Evolutionary conservation across 805 yeast species (phyloP).

Genomic region (Saccharomyces jurei): DNA sequence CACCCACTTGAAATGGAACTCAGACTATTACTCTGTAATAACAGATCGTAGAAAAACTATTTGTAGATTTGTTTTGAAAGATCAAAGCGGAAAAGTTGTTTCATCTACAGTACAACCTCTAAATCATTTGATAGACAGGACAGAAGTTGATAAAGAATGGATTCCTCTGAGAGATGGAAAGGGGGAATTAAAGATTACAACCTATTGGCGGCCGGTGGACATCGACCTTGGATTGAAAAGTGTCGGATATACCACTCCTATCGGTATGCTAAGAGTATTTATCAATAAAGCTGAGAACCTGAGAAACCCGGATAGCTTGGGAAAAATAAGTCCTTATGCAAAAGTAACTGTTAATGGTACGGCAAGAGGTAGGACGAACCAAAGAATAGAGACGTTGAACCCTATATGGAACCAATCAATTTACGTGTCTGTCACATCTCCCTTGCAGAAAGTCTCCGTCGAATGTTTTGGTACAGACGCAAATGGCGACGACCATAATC

Average conservation of each 20-base stretch:
- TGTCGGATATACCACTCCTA: conserved; percentile 75
- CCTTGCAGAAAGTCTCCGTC: conserved; percentile 65
- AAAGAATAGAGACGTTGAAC: conserved; percentile 52
- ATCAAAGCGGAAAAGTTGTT: conserved; percentile 45
- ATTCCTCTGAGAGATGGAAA: conserved; percentile 54
- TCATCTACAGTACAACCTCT: conserved; percentile 51
- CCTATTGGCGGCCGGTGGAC: conserved; percentile 77
- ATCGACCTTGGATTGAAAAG: conserved; percentile 54
- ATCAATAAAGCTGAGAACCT: conserved; percentile 61
- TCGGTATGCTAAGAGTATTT: conserved; percentile 73
- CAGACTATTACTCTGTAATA: conserved; percentile 54
- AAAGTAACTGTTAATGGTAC: conserved; percentile 66
- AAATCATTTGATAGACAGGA: conserved; percentile 58
- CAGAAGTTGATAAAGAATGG: conserved; percentile 75
- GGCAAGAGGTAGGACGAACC: conserved; percentile 64
- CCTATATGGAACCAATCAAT: conserved; percentile 78
- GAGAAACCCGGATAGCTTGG: conserved; percentile 72
- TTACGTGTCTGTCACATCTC: conserved; percentile 68
- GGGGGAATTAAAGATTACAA: conserved; percentile 60
- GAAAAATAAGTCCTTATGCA: conserved; percentile 80
- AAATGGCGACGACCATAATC: conserved; percentile 62
- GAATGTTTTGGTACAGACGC: conserved; percentile 84
- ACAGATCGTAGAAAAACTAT: conserved; percentile 58
- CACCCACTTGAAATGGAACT: conserved; percentile 60
- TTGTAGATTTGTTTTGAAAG: conserved; percentile 56